phyloP scores from a whole-genome alignment of 2,329 filamentous ascomycete species.

The Moelleriella libera region DNA sequence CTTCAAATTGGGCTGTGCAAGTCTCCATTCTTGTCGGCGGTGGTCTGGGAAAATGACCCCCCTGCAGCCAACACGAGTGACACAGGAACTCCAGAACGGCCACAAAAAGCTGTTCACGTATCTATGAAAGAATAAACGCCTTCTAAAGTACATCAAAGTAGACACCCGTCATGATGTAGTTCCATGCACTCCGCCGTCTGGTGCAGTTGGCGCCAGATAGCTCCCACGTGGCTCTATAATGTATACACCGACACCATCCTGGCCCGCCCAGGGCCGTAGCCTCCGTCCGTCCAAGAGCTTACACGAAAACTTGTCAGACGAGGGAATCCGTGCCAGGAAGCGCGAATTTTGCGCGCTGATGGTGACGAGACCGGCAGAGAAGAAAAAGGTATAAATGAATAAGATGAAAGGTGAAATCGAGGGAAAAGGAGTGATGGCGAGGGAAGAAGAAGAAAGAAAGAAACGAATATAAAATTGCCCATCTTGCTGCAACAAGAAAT shows the following conservation, averaged over 20 bases:
- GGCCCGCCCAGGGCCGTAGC: constrained; percentile 2
- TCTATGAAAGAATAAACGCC: constrained; percentile 22
- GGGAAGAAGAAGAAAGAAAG: background rate
- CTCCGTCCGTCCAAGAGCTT: background rate
- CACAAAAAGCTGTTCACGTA: constrained; percentile 16
- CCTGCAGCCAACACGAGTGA: too few relatives aligned
- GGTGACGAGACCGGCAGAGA: background rate
- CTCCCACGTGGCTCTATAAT: constrained; percentile 17
- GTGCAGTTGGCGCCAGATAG: constrained; percentile 17
- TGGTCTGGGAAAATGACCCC: too few relatives aligned
- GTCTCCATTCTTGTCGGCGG: too few relatives aligned
- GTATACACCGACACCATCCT: constrained; percentile 13
- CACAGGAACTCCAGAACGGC: too few relatives aligned
- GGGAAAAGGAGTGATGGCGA: background rate
- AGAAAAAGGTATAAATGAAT: background rate
- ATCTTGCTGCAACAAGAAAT: background rate
- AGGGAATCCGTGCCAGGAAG: background rate
- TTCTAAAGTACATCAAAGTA: constrained; percentile 28
- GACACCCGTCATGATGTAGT: constrained; percentile 20
- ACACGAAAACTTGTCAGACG: background rate
- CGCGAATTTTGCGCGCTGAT: background rate
- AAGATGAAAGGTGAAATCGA: background rate
- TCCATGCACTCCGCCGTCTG: constrained; percentile 11
- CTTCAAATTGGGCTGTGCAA: too few relatives aligned
- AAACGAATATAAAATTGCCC: background rate